Base-by-base conservation (phyloP, 257 asterid genomes). In the Solanum sitiens region DNA sequence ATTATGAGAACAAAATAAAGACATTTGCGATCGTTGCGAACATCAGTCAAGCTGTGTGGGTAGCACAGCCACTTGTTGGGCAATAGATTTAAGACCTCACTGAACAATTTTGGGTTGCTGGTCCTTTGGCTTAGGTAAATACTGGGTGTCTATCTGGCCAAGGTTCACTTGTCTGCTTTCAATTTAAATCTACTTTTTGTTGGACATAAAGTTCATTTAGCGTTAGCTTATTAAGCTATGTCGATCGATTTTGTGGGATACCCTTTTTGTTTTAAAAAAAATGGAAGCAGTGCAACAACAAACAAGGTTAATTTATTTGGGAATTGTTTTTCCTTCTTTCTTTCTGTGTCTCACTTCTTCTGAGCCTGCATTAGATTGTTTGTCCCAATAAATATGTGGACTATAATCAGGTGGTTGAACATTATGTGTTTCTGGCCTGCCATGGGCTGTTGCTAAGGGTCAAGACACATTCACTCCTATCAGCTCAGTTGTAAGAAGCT, bases 401-500 rank as follows among this genome's bases (percentile, higher is more conserved):
- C 80, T 47, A 47, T 20, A 63, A 18, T 87, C 32, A 76, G 50
- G 30, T 53, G 47, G 45, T 70, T 44, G 80, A 25, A 53, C 42
- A 25, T 86, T 30, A 87, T 21, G 30, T 86, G 72, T 87, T 90
- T 88, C 93, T 96, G 99, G 99, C 88, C 98, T 97, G 88, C 99
- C 99, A n/a, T 97, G 99, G 99, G 93, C 98, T 86, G 89, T 93
- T 87, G 96, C 99, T 87, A 97, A 97, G 89, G 99, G 98, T 83
- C 99, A 94, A 93, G 99, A 97, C 89, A 97, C 99, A 88, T 97
- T 96, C 95, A 96, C 99, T 14, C 99, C 99, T 33, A 95, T 97
- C 91, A 97, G 99, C 94, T 91, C 96, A 77, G 91, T 97, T 72
- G 99, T 97, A 93, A 95, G 98, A 83, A 87, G 56, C 89, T 72